Evolutionary conservation across 1,284 basidiomycete genomes (phyloP).

Genomic region (Cutaneotrichosporon arboriforme): DNA sequence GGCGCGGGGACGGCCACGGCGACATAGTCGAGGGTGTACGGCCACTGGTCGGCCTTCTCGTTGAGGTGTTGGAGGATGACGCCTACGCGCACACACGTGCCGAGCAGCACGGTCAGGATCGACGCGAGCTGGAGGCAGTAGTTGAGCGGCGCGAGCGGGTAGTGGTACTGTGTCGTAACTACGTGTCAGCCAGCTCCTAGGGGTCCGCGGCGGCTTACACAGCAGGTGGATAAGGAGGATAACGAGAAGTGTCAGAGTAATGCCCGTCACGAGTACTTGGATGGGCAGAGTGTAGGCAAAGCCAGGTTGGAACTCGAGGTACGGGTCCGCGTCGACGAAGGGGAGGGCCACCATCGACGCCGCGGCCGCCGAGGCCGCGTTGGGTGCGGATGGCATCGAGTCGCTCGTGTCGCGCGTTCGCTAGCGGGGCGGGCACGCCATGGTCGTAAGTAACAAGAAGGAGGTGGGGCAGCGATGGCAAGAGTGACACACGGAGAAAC

Average conservation of each 20-base stretch:
- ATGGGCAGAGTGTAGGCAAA: slow-evolving; percentile 84
- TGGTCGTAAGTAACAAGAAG: neutral
- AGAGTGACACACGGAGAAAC: too few relatives aligned
- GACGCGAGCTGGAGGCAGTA: slow-evolving; percentile 81
- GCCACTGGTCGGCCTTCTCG: slow-evolving; percentile 69
- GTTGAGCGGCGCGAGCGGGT: slow-evolving; percentile 86
- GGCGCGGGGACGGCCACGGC: slow-evolving; percentile 70
- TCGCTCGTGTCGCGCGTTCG: too few relatives aligned
- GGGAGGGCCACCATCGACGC: neutral
- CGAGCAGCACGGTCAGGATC: slow-evolving; percentile 70
- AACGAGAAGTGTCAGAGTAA: slow-evolving; percentile 76
- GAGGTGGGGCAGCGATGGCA: neutral
- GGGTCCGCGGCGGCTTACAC: slow-evolving; percentile 49
- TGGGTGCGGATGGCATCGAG: too few relatives aligned
- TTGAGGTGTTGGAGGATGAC: slow-evolving; percentile 63
- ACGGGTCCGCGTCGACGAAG: slow-evolving; percentile 56
- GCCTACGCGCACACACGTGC: slow-evolving; percentile 68
- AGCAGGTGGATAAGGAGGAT: slow-evolving; percentile 88
- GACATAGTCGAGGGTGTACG: slow-evolving; percentile 90
- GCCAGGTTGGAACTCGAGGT: slow-evolving; percentile 64
- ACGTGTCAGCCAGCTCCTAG: slow-evolving; percentile 3
- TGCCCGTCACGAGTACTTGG: slow-evolving; percentile 80
- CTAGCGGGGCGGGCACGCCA: neutral
- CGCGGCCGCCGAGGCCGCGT: neutral
- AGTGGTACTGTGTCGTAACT: slow-evolving; percentile 91